Conservation (phyloP, 2,329 filamentous ascomycete species). For the Exophiala aquamarina region DNA sequence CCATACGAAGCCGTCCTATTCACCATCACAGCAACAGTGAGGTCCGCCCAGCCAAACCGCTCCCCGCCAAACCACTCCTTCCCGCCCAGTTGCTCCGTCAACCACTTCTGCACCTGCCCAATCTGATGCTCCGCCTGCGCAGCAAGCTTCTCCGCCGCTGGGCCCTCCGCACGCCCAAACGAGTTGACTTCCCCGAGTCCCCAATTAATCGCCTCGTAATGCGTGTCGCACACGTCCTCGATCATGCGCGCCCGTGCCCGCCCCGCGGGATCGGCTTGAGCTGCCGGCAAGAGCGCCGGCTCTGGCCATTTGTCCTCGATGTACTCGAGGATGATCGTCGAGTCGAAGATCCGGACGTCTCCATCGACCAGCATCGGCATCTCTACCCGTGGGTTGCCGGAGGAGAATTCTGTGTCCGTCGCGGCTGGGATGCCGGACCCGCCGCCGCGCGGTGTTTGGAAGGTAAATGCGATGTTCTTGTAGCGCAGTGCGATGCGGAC, state of each 20-base stretch:
- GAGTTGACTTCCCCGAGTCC: constrained; percentile 12
- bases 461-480: constrained; percentile 16
- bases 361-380: constrained; percentile 18
- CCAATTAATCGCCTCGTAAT: constrained; percentile 21
- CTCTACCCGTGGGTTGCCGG: constrained; percentile 11
- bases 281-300: constrained; percentile 5
- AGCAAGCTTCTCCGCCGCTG: constrained; percentile 7
- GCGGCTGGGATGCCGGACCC: constrained; percentile 8
- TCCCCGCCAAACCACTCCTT: constrained; percentile 16
- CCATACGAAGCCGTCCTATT: constrained; percentile 8
- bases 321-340: constrained; percentile 24
- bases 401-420: constrained; percentile 1
- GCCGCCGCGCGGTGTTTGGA: constrained; percentile 7
- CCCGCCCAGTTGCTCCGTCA: constrained; percentile 11
- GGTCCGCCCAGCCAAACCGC: constrained; percentile 11
- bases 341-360: constrained; percentile 18
- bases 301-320: constrained; percentile 20
- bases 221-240: constrained; percentile 23
- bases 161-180: constrained; percentile 14
- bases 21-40: constrained; percentile 12
- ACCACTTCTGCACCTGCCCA: constrained; percentile 13
- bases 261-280: not conserved
- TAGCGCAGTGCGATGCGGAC: constrained; percentile 20
- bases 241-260: constrained; percentile 18
- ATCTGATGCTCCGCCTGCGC: constrained; percentile 6